Conservation (phyloP, 116 monocot genomes). For the Iris pallida region DNA sequence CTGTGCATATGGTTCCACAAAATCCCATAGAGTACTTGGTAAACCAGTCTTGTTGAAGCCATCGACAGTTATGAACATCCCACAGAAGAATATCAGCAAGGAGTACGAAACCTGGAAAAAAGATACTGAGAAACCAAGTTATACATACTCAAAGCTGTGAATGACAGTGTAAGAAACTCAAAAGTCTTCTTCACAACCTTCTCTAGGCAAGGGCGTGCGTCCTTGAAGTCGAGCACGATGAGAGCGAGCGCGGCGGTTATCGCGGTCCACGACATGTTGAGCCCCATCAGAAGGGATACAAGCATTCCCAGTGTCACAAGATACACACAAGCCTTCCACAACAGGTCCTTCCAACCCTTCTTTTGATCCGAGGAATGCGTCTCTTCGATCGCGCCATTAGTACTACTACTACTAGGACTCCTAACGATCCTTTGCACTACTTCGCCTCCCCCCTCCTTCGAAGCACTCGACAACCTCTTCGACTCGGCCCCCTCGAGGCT, state of each 20-base stretch:
- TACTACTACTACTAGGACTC: background rate
- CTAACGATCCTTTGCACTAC: no score
- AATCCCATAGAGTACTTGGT: slow-evolving; percentile 69
- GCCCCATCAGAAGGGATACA: slow-evolving; percentile 58
- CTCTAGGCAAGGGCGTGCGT: slow-evolving; percentile 73
- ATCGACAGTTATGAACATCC: slow-evolving; percentile 86
- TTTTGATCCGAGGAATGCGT: no score
- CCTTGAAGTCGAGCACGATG: slow-evolving; percentile 78
- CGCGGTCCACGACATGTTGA: slow-evolving; percentile 92
- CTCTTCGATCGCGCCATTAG: slow-evolving; percentile 13
- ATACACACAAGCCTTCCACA: slow-evolving; percentile 70
- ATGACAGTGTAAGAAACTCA: background rate
- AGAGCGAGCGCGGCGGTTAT: slow-evolving; percentile 80
- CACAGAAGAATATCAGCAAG: slow-evolving; percentile 77
- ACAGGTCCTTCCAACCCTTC: slow-evolving; percentile 39
- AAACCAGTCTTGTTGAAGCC: slow-evolving; percentile 82
- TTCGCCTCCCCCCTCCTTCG: no score
- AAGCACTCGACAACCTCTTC: background rate
- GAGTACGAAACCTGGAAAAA: slow-evolving; percentile 73
- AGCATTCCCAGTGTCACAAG: slow-evolving; percentile 77
- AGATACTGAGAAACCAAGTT: no score
- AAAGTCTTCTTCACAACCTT: slow-evolving; percentile 41
- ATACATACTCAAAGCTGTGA: no score
- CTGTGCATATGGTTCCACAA: slow-evolving; percentile 58
- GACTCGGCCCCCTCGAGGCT: no score